phyloP scores from a whole-genome alignment of 352 stramenopile genomes.

The Ophiocytium majus region DNA sequence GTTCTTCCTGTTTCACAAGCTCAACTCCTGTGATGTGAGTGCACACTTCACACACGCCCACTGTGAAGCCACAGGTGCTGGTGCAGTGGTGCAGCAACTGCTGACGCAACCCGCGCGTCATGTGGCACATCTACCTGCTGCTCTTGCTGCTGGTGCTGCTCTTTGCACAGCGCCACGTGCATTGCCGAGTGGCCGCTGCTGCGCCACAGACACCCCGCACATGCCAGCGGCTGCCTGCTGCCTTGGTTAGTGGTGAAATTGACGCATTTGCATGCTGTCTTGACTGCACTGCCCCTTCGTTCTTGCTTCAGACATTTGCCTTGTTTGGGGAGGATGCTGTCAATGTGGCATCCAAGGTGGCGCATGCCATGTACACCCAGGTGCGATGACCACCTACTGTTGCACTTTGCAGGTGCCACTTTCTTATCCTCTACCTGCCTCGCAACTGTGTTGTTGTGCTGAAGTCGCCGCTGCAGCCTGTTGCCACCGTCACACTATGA shows the following conservation, averaged over 20 bases:
- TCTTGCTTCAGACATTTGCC: constrained; percentile 12
- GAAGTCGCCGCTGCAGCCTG: no score
- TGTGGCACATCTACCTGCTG: no score
- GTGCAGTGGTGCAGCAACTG: neutral
- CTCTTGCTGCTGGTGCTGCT: no score
- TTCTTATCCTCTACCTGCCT: neutral
- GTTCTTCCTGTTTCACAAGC: neutral
- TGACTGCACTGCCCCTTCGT: no score
- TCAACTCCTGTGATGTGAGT: constrained; percentile 19
- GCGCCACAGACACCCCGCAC: no score
- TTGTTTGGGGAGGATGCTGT: constrained; percentile 23
- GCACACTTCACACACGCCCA: neutral
- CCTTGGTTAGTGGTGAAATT: no score
- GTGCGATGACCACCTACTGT: neutral
- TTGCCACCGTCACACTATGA: no score
- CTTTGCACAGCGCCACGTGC: no score
- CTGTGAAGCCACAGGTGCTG: neutral
- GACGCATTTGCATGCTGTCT: no score
- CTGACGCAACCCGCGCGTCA: neutral
- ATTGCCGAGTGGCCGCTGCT: no score
- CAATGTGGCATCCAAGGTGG: neutral
- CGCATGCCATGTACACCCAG: neutral
- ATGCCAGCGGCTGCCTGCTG: no score
- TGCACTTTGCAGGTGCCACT: neutral
- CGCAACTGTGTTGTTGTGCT: neutral